Conservation (phyloP, 2,329 filamentous ascomycete genomes). For the Grosmannia huntii region DNA sequence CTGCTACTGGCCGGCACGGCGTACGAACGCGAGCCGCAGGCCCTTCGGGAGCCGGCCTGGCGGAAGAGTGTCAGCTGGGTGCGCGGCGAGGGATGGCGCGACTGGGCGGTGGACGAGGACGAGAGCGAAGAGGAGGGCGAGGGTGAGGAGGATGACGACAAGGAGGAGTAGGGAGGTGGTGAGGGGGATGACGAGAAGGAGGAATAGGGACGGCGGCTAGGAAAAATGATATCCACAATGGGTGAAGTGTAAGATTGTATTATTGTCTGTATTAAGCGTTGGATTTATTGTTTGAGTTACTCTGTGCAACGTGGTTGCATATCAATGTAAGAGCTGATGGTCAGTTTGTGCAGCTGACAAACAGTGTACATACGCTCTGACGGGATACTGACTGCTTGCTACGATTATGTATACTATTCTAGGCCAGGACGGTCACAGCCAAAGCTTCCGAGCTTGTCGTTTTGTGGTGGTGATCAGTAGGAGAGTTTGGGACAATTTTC, state of each 20-base stretch:
- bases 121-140: conserved; percentile 26
- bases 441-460: background rate
- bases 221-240: background rate
- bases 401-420: too few species aligned
- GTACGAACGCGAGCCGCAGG: conserved; percentile 57
- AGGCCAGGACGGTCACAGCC: background rate
- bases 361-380: too few species aligned
- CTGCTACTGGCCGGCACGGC: conserved; percentile 67
- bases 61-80: conserved; percentile 64
- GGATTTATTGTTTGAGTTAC: background rate
- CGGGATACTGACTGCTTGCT: too few species aligned
- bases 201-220: background rate
- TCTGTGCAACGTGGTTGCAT: background rate
- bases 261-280: background rate
- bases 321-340: too few species aligned
- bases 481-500: background rate
- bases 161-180: conserved; percentile 4
- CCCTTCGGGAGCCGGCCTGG: conserved; percentile 53
- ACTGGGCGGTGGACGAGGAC: conserved; percentile 46
- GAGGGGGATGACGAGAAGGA: background rate
- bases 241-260: background rate
- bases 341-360: too few species aligned
- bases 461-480: background rate
- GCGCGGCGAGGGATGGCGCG: conserved; percentile 62
- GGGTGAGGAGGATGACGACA: background rate